These are phyloP conservation scores for Silybum marianum DNA, from an alignment of 129 eudicot genomes.

Conservation along the genomic window DNA sequence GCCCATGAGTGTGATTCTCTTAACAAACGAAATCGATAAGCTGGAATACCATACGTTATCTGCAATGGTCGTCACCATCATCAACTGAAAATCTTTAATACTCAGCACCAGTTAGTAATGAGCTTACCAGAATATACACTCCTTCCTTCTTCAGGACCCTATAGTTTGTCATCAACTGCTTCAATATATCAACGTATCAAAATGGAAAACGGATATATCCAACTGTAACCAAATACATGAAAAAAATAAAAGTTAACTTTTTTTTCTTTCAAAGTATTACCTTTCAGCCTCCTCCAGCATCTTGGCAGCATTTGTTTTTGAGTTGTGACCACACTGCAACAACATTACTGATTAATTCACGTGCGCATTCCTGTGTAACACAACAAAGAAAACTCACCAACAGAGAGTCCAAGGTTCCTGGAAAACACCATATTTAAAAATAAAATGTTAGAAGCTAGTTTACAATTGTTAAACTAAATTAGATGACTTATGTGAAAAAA, in stretches of 20 bases:
- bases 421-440: constrained; percentile 23
- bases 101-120: constrained; percentile 17
- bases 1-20: constrained; percentile 66
- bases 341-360: constrained; percentile 14
- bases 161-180: constrained; percentile 87
- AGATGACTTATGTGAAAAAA: not conserved
- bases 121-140: constrained; percentile 84
- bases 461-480: not conserved
- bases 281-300: constrained; percentile 90
- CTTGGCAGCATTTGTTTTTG: constrained; percentile 69
- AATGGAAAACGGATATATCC: constrained; percentile 33
- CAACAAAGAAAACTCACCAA: constrained; percentile 61
- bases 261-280: constrained; percentile 41
- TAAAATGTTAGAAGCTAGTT: constrained; percentile 34
- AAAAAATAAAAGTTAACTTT: not conserved
- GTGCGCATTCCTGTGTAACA: not conserved
- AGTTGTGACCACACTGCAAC: constrained; percentile 80
- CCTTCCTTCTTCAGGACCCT: constrained; percentile 96
- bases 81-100: constrained; percentile 26
- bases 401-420: constrained; percentile 94
- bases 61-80: constrained; percentile 34
- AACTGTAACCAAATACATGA: not conserved
- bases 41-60: constrained; percentile 90
- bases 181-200: constrained; percentile 67
- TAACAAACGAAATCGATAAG: constrained; percentile 64